Evolutionary conservation across 1,284 basidiomycete species (phyloP).

Genomic region (Ustilago shanxiensis): DNA sequence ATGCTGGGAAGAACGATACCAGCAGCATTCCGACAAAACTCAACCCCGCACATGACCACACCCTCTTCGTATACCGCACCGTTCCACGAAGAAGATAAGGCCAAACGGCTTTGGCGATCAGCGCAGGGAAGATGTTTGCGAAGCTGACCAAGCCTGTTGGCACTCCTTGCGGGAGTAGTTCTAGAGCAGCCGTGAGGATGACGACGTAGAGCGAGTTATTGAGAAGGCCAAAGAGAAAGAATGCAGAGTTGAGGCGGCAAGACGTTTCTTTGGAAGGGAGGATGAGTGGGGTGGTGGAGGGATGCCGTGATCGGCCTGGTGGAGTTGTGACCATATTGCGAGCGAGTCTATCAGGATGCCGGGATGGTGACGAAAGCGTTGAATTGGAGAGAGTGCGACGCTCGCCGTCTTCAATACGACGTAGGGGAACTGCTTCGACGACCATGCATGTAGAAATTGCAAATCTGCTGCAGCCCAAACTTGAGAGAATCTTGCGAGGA

Average conservation of each 20-base stretch:
- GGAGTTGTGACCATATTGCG: background rate
- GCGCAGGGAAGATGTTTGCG: conserved; percentile 71
- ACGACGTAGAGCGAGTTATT: conserved; percentile 81
- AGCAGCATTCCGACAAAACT: conserved; percentile 72
- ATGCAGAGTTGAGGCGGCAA: conserved; percentile 50
- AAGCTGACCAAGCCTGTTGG: conserved; percentile 86
- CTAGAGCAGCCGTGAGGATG: conserved; percentile 93
- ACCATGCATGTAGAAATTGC: conserved; percentile 32
- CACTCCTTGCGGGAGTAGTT: conserved; percentile 81
- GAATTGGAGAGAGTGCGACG: background rate
- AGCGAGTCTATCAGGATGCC: background rate
- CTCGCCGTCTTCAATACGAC: conserved; percentile 18
- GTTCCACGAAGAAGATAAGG: conserved; percentile 76
- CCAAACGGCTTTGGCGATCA: conserved; percentile 87
- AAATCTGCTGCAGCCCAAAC: too few relatives aligned
- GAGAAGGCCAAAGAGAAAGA: conserved; percentile 70
- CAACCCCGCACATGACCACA: conserved; percentile 70
- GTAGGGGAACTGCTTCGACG: conserved; percentile 22
- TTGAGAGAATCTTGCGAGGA: too few relatives aligned
- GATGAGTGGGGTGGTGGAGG: background rate
- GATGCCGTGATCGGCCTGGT: conserved; percentile 3
- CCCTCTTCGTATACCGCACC: conserved; percentile 56
- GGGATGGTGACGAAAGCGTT: background rate
- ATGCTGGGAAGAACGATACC: conserved; percentile 80
- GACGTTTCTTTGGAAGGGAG: conserved; percentile 16